A percentile compares a stretch with the other conserved stretches of the same genome.
Evolutionary conservation across 225 moss, liverwort and hornwort species (phyloP).

Genomic region (Polytrichum formosum): DNA sequence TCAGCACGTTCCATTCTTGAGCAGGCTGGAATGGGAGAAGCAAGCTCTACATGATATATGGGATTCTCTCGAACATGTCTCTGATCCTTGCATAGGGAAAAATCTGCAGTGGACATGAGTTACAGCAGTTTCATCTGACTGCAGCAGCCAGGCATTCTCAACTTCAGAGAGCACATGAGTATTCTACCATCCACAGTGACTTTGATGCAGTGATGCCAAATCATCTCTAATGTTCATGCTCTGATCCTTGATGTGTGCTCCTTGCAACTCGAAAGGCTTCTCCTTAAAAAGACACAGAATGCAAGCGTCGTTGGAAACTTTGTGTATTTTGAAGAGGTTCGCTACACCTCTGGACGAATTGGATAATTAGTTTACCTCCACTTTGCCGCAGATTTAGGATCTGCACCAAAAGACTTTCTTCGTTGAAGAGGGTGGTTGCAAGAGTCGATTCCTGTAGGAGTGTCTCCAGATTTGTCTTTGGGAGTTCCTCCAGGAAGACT

Average conservation of each 20-base stretch:
- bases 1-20: background rate
- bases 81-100: background rate
- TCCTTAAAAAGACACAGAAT: background rate
- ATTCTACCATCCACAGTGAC: background rate
- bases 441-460: constrained; percentile 22
- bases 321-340: background rate
- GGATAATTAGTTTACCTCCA: constrained; percentile 41
- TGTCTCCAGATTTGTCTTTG: constrained; percentile 48
- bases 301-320: background rate
- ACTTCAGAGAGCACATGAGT: too few relatives aligned
- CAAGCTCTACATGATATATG: background rate
- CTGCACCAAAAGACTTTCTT: constrained; percentile 62
- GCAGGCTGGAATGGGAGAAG: background rate
- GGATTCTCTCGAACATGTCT: background rate
- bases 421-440: constrained; percentile 29
- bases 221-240: background rate
- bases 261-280: too few relatives aligned
- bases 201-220: background rate
- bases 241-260: background rate
- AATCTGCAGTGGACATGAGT: background rate
- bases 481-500: constrained; percentile 44
- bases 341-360: background rate
- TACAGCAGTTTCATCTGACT: background rate
- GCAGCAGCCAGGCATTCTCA: background rate
- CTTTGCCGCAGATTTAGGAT: constrained; percentile 40